Evolutionary conservation across 1,284 basidiomycete genomes (phyloP).

Genomic region (Ustilago nuda): DNA sequence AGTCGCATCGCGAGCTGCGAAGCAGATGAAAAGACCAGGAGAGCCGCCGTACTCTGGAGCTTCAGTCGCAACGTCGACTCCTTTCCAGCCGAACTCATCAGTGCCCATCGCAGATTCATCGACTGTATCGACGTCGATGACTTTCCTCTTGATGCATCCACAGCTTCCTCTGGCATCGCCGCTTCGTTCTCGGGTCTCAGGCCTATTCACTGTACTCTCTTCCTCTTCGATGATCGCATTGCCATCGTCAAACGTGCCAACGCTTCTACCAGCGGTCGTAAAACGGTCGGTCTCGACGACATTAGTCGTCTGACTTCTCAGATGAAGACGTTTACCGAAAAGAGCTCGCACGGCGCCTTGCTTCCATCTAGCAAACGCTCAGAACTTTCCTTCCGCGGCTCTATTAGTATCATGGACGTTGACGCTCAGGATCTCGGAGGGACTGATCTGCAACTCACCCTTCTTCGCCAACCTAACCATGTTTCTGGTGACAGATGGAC

Average conservation of each 20-base stretch:
- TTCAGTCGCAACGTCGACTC: conserved; percentile 86
- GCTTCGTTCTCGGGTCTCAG: conserved; percentile 33
- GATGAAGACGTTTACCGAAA: conserved; percentile 67
- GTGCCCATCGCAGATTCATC: conserved; percentile 84
- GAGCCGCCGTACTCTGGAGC: conserved; percentile 88
- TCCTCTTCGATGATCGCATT: conserved; percentile 94
- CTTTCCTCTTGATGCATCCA: conserved; percentile 37
- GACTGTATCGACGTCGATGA: conserved; percentile 96
- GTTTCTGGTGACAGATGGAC: conserved; percentile 58
- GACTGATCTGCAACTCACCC: conserved; percentile 82
- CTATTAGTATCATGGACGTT: conserved; percentile 85
- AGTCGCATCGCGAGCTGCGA: conserved; percentile 92
- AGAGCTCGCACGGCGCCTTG: conserved; percentile 66
- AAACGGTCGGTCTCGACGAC: conserved; percentile 85
- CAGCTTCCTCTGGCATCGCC: conserved; percentile 28
- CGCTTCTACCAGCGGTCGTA: conserved; percentile 78
- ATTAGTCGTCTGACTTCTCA: conserved; percentile 76
- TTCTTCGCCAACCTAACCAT: conserved; percentile 43
- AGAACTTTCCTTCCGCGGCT: conserved; percentile 85
- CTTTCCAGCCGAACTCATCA: conserved; percentile 76
- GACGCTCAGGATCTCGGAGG: conserved; percentile 72
- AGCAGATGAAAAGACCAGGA: conserved; percentile 87
- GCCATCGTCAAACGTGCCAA: conserved; percentile 88
- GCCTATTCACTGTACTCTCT: conserved; percentile 83
- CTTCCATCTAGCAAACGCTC: conserved; percentile 75